Conservation (phyloP, 192 early-diverging fungal genomes). For the Spizellomyces sp. region DNA sequence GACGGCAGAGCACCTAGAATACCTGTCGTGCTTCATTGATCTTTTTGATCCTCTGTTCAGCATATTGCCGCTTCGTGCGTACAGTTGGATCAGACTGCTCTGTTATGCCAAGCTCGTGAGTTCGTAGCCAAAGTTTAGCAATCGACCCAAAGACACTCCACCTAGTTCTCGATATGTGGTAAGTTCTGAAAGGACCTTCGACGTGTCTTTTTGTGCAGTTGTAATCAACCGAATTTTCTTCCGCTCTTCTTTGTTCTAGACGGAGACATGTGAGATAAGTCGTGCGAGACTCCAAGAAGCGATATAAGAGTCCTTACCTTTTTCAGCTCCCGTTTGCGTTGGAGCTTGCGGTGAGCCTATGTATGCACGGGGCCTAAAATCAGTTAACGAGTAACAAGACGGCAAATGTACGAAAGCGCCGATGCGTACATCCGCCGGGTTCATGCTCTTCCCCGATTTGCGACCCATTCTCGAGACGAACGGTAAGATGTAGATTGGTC, state of each 20-base stretch:
- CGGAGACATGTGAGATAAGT: not conserved
- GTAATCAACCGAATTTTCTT: slow-evolving; percentile 56
- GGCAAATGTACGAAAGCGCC: not conserved
- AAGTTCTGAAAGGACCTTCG: slow-evolving; percentile 57
- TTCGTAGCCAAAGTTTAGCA: not conserved
- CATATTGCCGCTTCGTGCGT: slow-evolving; percentile 40
- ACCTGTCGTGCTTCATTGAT: slow-evolving; percentile 62
- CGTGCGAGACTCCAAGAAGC: not conserved
- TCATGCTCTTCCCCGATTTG: slow-evolving; percentile 45
- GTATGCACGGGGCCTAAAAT: not conserved
- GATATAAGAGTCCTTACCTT: slow-evolving; percentile 43
- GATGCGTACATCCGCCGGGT: slow-evolving; percentile 46
- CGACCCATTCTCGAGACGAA: not conserved
- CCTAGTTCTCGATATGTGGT: slow-evolving; percentile 46
- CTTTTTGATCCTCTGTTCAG: slow-evolving; percentile 53
- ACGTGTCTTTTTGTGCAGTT: slow-evolving; percentile 58
- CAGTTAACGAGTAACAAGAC: not conserved
- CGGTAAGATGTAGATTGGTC: too few relatives aligned
- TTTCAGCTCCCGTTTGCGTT: slow-evolving; percentile 61
- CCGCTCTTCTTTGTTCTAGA: slow-evolving; percentile 67
- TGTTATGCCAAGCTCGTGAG: not conserved
- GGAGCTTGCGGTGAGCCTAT: slow-evolving; percentile 48
- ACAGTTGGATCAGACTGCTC: slow-evolving; percentile 21
- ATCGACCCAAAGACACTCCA: slow-evolving; percentile 24
- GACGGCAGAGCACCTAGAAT: slow-evolving; percentile 4